Base-by-base conservation (phyloP, 805 yeast genomes). In the Candida mattraensis region DNA sequence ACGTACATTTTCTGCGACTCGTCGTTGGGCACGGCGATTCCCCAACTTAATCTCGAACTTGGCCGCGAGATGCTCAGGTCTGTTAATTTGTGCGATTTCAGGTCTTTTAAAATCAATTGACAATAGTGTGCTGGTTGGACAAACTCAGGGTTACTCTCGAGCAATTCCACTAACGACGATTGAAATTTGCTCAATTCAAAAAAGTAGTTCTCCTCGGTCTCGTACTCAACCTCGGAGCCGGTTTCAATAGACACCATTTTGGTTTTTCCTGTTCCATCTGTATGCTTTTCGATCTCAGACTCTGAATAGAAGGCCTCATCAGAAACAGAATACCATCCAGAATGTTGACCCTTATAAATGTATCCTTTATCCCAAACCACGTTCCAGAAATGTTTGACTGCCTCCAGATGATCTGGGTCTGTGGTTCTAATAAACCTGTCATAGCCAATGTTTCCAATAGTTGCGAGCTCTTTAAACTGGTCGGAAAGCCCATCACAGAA, bases 301-400 rank as follows among this genome's bases (percentile, higher is more conserved):
- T 82, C 94, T 0, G 98, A 85, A 51, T 87, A 91, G 53, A 93
- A 93, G 2, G 96, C 83, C 61, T 93, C 99, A 55, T 93, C 99
- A 31, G 94, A 83, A 5, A 91, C 67, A 5, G 95, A 86, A 56
- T 93, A 93, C 98, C 98, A 93, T 2, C 99, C 99, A 31, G 75
- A 61, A 57, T 93, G 99, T 19, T 72, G 66, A 6, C 95, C 96
- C 54, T 82, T 75, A 56, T 87, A 87, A 2, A 93, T 84, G 47
- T 64, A 75, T 0, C 86, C 91, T 28, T 72, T 76, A 0, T 71
- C 62, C 28, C 59, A 40, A 43, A 93, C 74, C 1, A 63, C 43
- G 2, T 68, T 58, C 98, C 99, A 93, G 43, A 93, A 72, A 19
- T 67, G 58, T 21, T 67, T 64, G 2, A 87, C 95, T 3, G 86